These are phyloP conservation scores for Kuraishia cidri DNA, from an alignment of 805 yeast genomes.

Conservation along the genomic window DNA sequence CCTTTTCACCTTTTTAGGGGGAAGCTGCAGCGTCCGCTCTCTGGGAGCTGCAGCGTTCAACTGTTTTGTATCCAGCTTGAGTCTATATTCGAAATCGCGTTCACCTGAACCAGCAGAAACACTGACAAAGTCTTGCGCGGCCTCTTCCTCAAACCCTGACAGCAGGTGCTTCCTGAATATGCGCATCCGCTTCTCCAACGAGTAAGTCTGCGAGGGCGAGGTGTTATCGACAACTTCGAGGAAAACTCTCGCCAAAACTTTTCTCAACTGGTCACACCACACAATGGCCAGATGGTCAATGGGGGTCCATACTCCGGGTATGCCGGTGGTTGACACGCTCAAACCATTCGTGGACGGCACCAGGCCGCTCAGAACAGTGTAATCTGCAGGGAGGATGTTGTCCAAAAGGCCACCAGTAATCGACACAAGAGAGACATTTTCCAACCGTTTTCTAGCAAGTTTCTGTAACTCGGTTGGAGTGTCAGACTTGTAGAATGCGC, in stretches of 20 bases:
- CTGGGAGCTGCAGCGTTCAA: conserved; percentile 17
- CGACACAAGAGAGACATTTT: conserved; percentile 64
- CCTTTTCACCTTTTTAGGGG: conserved; percentile 11
- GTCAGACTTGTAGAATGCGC: conserved; percentile 31
- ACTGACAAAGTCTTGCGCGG: conserved; percentile 16
- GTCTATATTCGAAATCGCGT: conserved; percentile 9
- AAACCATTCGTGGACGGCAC: conserved; percentile 74
- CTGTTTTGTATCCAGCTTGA: conserved; percentile 22
- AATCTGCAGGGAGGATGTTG: conserved; percentile 80
- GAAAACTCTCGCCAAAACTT: conserved; percentile 48
- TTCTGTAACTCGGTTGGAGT: conserved; percentile 12
- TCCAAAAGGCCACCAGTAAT: conserved; percentile 86
- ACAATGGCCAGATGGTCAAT: conserved; percentile 92
- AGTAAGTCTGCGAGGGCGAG: conserved; percentile 37
- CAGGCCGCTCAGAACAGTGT: conserved; percentile 63
- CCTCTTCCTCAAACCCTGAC: conserved; percentile 47
- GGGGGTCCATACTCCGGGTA: conserved; percentile 89
- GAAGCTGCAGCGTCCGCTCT: conserved; percentile 18
- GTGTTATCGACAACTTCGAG: conserved; percentile 48
- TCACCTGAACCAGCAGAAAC: conserved; percentile 10
- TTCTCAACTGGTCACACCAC: conserved; percentile 89
- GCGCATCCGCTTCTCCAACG: conserved; percentile 48
- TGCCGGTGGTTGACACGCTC: conserved; percentile 75
- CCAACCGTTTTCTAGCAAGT: conserved; percentile 36
- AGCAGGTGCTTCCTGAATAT: conserved; percentile 35